Conservation (phyloP, 495 filamentous ascomycete species). For the Aspergillus coremiiformis region DNA sequence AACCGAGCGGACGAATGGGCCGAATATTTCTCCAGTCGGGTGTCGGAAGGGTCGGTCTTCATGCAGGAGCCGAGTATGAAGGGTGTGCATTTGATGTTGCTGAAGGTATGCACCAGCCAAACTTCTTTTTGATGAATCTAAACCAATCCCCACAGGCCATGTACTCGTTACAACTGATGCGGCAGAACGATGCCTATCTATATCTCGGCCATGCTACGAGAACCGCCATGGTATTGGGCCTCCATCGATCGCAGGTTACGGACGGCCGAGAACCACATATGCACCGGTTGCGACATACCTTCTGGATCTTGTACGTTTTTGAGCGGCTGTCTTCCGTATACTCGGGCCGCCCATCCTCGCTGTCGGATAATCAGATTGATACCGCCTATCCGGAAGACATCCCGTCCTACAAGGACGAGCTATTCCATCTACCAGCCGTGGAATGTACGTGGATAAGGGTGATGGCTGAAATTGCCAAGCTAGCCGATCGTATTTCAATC, state of each 20-base stretch:
- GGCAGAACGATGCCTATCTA: constrained; percentile 11
- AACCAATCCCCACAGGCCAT: constrained; percentile 3
- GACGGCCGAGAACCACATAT: constrained; percentile 6
- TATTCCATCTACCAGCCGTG: neutral
- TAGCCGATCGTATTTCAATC: constrained; percentile 6
- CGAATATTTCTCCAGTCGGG: constrained; percentile 8
- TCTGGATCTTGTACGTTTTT: constrained; percentile 7
- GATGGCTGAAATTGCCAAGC: constrained; percentile 8
- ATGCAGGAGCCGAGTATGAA: constrained; percentile 8
- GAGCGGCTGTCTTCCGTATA: constrained; percentile 9
- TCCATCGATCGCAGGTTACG: constrained; percentile 9
- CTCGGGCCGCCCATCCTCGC: constrained; percentile 6
- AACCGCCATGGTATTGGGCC: constrained; percentile 6
- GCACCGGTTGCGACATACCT: constrained; percentile 10
- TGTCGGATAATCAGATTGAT: constrained; percentile 9
- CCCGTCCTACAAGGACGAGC: neutral
- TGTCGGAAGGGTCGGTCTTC: constrained; percentile 8
- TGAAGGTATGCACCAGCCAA: constrained; percentile 1
- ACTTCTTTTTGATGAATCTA: neutral
- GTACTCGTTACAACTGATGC: constrained; percentile 9
- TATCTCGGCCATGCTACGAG: constrained; percentile 11
- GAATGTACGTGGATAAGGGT: constrained; percentile 7
- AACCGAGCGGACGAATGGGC: constrained; percentile 6
- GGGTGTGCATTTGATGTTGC: constrained; percentile 9
- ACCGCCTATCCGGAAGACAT: constrained; percentile 8